These are phyloP conservation scores for Madurella mycetomatis DNA, from an alignment of 2,329 filamentous ascomycete species.

Conservation along the genomic window DNA sequence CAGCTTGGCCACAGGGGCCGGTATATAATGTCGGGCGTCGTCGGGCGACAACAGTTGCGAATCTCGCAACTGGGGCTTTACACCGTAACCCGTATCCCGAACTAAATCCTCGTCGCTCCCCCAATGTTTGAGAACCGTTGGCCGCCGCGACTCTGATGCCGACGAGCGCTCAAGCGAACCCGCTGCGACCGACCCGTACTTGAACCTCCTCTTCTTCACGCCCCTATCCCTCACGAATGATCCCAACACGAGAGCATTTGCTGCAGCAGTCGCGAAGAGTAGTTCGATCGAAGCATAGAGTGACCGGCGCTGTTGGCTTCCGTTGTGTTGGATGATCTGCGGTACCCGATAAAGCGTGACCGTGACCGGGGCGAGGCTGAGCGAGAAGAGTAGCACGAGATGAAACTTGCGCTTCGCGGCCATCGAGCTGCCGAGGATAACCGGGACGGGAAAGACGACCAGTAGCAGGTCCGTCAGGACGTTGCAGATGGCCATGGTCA, in stretches of 20 bases:
- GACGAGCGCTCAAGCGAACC: conserved; percentile 56
- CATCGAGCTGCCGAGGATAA: conserved; percentile 78
- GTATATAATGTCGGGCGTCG: conserved; percentile 25
- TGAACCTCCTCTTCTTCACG: conserved; percentile 83
- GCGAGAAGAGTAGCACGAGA: conserved; percentile 74
- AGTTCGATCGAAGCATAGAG: conserved; percentile 88
- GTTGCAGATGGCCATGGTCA: conserved; percentile 87
- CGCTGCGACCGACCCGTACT: conserved; percentile 55
- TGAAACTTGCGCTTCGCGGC: conserved; percentile 71
- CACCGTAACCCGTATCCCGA: conserved; percentile 68
- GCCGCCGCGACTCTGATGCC: conserved; percentile 38
- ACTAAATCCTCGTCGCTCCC: conserved; percentile 91
- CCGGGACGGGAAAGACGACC: conserved; percentile 82
- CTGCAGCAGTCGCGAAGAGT: conserved; percentile 78
- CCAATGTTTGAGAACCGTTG: conserved; percentile 62
- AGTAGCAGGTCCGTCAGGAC: conserved; percentile 85
- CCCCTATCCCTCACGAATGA: conserved; percentile 90
- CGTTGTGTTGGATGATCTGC: conserved; percentile 64
- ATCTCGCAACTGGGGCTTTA: conserved; percentile 49
- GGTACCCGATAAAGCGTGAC: conserved; percentile 81
- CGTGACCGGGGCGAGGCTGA: conserved; percentile 74
- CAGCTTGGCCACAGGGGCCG: conserved; percentile 34
- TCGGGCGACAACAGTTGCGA: conserved; percentile 24
- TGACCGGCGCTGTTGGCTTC: conserved; percentile 80
- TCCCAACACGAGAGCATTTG: conserved; percentile 84